Base-by-base conservation (phyloP, 306 rosid genomes). In the Astragalus glycyphyllos region DNA sequence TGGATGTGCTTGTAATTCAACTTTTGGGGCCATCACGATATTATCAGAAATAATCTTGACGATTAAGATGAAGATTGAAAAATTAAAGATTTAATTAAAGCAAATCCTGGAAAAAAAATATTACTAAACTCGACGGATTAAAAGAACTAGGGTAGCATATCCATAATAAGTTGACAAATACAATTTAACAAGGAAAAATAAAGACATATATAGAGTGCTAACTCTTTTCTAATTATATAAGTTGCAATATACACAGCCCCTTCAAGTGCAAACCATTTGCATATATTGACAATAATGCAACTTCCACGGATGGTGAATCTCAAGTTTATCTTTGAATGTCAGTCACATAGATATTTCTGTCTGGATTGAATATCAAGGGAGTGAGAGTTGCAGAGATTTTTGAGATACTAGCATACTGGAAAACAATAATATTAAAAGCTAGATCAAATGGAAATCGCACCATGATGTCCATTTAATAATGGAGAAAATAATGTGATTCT, bases 321-420 rank as follows among this genome's bases (percentile, higher is more conserved):
- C 42, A 38, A 38, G 42, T 9, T 38, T 6, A 41, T 12, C 11
- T 12, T 41, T 41, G 46, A 41, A 41, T 41, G 12, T 10, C 15
- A 11, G 4, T 29, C 56, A 53, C 51, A 41, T 23, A 13, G 58
- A 51, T 41, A 51, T 55, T 73, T 41, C 9, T 42, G 57, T 53
- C 15, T n/a, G n/a, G n/a, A 37, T 42, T 65, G 73, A 55, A 74
- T 34, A 16, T 40, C 23, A 64, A 44, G 51, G 60, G 38, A 16
- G 3, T 11, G 68, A 57, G 34, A 20, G 34, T 48, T 46, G 17
- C 35, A 66, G 32, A 66, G 17, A 45, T 3, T 17, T 56, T 51
- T 3, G 37, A 23, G 23, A 44, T 16, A 54, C 20, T 41, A 13
- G 8, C 12, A 64, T 29, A 42, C 26, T 42, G 66, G 41, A 15